Evolutionary conservation across 805 yeast species (phyloP).

Genomic region (Metschnikowia hibisci): DNA sequence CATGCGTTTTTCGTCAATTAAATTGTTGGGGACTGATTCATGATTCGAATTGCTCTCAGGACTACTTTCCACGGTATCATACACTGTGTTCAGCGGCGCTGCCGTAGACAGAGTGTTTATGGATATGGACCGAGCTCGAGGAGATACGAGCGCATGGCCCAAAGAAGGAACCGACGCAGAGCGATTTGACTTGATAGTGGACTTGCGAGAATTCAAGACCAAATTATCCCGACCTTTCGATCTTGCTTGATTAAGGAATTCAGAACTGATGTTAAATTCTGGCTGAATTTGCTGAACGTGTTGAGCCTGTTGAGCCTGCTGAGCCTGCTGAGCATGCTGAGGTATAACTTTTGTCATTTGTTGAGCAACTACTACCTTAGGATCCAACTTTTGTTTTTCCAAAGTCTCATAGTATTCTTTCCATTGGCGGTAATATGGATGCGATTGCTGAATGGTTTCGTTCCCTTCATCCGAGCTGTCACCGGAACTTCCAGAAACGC

Average conservation of each 20-base stretch:
- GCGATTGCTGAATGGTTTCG: conserved; percentile 9
- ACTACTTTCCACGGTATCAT: too few species aligned
- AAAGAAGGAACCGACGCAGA: conserved; percentile 35
- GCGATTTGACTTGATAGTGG: conserved; percentile 32
- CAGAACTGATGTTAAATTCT: neutral
- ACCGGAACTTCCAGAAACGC: conserved; percentile 4
- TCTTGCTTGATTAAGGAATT: neutral
- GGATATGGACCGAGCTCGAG: conserved; percentile 13
- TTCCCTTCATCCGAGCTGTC: conserved; percentile 6
- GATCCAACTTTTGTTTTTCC: conserved; percentile 15
- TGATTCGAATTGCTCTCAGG: too few species aligned
- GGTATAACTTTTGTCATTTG: conserved; percentile 9
- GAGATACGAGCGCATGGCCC: conserved; percentile 1
- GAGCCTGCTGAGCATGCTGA: conserved; percentile 1
- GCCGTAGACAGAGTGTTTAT: conserved; percentile 8
- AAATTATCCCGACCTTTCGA: conserved; percentile 6
- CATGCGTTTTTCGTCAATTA: too few species aligned
- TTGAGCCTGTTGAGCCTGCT: conserved; percentile 4
- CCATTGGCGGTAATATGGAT: conserved; percentile 38
- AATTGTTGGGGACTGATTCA: too few species aligned
- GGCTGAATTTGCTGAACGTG: conserved; percentile 2
- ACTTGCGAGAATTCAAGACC: conserved; percentile 26
- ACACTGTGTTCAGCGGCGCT: too few species aligned
- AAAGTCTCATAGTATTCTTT: conserved; percentile 32
- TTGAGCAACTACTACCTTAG: conserved; percentile 15